Evolutionary conservation across 176 grass and related monocot genomes (phyloP), one percentile per base, ranked within the genome.

Genomic region (Oryza coarctata): DNA sequence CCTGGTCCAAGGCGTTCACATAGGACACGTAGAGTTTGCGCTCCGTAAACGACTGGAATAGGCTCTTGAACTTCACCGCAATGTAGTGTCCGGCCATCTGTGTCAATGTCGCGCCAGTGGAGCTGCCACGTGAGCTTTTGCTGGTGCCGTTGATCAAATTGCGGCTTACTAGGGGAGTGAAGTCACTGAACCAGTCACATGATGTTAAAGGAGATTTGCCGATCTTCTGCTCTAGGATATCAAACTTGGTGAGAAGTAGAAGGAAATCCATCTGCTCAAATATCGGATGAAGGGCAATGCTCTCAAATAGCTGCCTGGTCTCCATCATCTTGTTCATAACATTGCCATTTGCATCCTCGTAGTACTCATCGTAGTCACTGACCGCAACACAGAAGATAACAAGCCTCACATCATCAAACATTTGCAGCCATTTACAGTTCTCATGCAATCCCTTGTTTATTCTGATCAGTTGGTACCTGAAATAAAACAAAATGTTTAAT

Each of bases 401-500:
- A 70, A 99, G 83, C 78, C 83, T 87, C 3, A 92, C 85, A 84
- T 99, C 91, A 79, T 96, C 89, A 8, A 96, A 99, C 90, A 99
- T 94, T 33, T 93, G 80, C 58, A 99, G 62, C 91, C 93, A 96
- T 82, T 99, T 99, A 60, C 82, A 88, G 64, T 99, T 99, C 49
- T 88, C 85, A 25, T 44, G 70, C 66, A 94, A 65, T 61, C 87
- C 87, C 89, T 85, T 99, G 78, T 88, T 88, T 80, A 95, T 84
- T 87, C 93, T 99, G 73, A 99, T 89, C 23, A 99, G 75, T 50
- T 96, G 92, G 71, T 90, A 96, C 85, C 97, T 99, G 79, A 57
- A 78, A 76, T 17, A 65, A 52, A 81, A 35, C 68, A 84, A 5
- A 68, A 65, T 26, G 11, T 38, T 44, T 9, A 6, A 63, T 70